Base-by-base conservation (phyloP, 192 early-diverging fungal species). In the Umbelopsis ramanniana region DNA sequence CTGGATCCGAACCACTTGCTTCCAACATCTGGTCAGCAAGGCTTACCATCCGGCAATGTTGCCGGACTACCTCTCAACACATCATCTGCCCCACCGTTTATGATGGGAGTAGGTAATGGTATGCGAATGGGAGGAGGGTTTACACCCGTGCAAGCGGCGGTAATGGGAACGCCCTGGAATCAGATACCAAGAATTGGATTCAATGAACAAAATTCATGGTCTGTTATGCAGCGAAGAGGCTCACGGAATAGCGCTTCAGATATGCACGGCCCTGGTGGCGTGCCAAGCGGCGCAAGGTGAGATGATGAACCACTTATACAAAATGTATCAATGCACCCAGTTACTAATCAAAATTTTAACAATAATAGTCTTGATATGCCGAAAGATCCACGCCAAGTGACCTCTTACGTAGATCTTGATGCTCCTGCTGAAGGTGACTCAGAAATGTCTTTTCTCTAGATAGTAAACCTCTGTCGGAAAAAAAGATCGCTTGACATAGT, bases 361-460 rank as follows among this genome's bases (percentile, higher is more conserved):
- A 12, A 9, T 10, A 37, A 21, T 54, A 23, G 46, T 38, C 45
- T 67, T 33, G 79, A 84, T 55, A 74, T 81, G 53, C 80, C 79
- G 48, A 57, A 74, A 24, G 92, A 93, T 72, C 92, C 93, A 46
- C 88, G 95, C 12, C 87, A 89, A 52, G 86, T 97, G 54, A 92
- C 92, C 70, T 92, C 89, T 22, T 97, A 97, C 71, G 89, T 93
- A 46, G 95, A 97, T 73, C 79, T 97, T 38, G 95, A 97, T 81
- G 92, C 91, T 47, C 94, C 95, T 6, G 91, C 90, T 23, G 92
- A 92, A 54, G 89, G 77, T 26, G 77, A 79, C 45, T 52, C 72
- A 12, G 68, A 74, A 67, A 79, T 79, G 23, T 67, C 70, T 50
- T 79, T 72, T 63, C 72, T 73, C 23, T 77, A 66, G 72, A 37